These are phyloP conservation scores for Colletotrichum gigasporum DNA, from an alignment of 2,329 filamentous ascomycete species.

Conservation along the genomic window DNA sequence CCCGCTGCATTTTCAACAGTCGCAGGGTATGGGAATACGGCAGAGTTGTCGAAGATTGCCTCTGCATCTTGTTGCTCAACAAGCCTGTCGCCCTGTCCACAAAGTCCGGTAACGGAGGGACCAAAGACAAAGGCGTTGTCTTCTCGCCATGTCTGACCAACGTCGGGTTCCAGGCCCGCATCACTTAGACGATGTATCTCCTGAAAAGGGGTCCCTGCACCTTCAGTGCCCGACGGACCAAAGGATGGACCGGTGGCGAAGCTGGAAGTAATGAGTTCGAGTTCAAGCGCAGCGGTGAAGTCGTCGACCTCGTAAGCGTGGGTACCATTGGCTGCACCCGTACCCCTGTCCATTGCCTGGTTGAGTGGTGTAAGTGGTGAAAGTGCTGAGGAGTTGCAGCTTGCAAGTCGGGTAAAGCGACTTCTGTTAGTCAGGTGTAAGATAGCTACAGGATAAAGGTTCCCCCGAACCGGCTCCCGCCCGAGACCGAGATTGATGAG, in stretches of 20 bases:
- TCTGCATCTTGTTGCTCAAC: neutral
- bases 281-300: conserved; percentile 10
- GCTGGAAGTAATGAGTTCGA: neutral
- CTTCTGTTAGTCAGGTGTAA: neutral
- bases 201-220: neutral
- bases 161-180: neutral
- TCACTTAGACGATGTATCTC: neutral
- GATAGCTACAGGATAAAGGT: conserved; percentile 11
- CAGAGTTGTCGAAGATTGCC: neutral
- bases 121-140: neutral
- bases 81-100: neutral
- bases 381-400: conserved; percentile 2
- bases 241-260: neutral
- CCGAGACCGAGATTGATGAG: no score
- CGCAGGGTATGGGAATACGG: neutral
- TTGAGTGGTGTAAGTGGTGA: conserved; percentile 16
- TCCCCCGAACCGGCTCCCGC: neutral
- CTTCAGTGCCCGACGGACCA: no score
- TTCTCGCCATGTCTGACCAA: neutral
- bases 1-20: neutral
- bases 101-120: neutral
- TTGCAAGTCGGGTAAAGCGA: neutral
- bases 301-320: conserved; percentile 6
- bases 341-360: conserved; percentile 15
- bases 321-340: neutral